Evolutionary conservation across 257 asterid species (phyloP), one percentile per base, ranked within the genome.

Genomic region (Solanum paucissectum): DNA sequence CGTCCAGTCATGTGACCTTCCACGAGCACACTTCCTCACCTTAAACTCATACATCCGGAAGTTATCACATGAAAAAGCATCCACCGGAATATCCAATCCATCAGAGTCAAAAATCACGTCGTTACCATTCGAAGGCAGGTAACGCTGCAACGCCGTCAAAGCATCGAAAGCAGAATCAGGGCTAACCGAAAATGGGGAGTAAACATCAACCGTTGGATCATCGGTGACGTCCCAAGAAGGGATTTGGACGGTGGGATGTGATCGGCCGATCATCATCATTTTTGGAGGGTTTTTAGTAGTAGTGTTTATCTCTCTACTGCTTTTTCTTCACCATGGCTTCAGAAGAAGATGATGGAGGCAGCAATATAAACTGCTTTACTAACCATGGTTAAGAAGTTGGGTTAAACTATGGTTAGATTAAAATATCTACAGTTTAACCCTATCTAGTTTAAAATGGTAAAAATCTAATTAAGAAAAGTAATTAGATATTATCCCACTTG

Each of bases 1-100:
- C 23, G 99, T 96, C 99, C 99, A 96, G 93, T 95, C 99, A 74
- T 96, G 99, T 52, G 98, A 93, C 91, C 98, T 91, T 36, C 94
- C 93, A 27, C 95, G 92, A 21, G 93, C 87, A 92, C 99, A 96
- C 49, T 89, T 91, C 90, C 91, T 89, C 83, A 96, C 98, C 89
- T 96, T 96, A 85, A 96, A 96, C 90, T 96, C 99, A 86, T 90
- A 94, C 94, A 96, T 96, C 9, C 99, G 94, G 93, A 96, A 96
- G 33, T 96, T 71, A 82, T 96, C 99, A 90, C 95, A 93, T 3
- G 98, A 95, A 94, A 94, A 95, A 3, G 95, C 93, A 90, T 95
- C 98, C 86, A 88, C 95, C 18, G 98, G 95, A 64, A 94, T 88
- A 66, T 93, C 98, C 58, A 92, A 88, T 9, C 94, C 98, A 34